Evolutionary conservation across 2,329 filamentous ascomycete genomes (phyloP), one percentile per base, ranked within the genome.

Genomic region (Alternaria viburni): DNA sequence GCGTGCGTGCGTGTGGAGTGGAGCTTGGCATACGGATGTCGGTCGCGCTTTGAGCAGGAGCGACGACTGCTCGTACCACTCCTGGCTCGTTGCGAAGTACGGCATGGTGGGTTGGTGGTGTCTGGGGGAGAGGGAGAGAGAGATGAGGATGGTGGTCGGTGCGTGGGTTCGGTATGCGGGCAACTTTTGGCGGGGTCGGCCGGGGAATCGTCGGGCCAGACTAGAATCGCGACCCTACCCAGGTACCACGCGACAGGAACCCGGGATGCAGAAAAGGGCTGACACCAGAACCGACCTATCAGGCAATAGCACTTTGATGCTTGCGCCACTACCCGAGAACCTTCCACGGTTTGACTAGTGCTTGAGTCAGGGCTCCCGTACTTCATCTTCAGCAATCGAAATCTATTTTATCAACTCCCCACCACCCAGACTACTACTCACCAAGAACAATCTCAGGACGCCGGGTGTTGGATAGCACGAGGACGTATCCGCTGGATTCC

Each of bases 21-120:
- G 26, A 50, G 52, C 44, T 32, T 59, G 59, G 83, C 88, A 67
- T 88, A 97, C 95, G 44, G 92, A 93, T 32, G 88, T 88, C 5
- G 96, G 96, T 51, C 93, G 90, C 59, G 96, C 95, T 82, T 96
- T 88, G 58, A 99, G 85, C 61, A 99, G 89, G 64, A 94, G 88
- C 17, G 89, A 85, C 13, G 95, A 97, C 81, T 97, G 91, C 74
- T 91, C 89, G 70, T 97, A 91, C 91, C 93, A 99, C 83, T 94
- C 91, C 81, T 97, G 90, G 81, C 92, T 92, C 61, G 92, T 93
- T 55, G 87, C 84, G 78, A 97, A 89, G 79, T 91, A 89, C 3
- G 91, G 90, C 94, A 97, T 97, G 61, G 62, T 73, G 68, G 19
- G 59, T 55, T 57, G 5, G 36, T 52, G 64, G 54, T 54, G 49